Evolutionary conservation across 768 basidiomycete species (phyloP).

Genomic region (Mycena latifolia): DNA sequence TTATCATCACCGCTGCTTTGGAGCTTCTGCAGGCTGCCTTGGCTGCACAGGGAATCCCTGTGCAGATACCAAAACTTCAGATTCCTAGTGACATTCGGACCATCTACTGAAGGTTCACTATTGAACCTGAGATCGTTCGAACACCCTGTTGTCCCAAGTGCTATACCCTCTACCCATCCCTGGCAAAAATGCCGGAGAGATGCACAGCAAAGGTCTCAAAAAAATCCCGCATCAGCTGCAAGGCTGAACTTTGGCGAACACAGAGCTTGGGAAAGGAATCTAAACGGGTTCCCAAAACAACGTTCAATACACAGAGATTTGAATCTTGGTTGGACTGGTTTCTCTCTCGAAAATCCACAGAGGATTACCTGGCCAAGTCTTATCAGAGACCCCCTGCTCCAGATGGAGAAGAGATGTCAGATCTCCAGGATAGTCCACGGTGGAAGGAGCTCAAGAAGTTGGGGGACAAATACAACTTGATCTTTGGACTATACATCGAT

Average conservation of each 20-base stretch:
- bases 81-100: slow-evolving; percentile 16
- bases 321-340: slow-evolving; percentile 10
- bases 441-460: slow-evolving; percentile 17
- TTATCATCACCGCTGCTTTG: slow-evolving; percentile 9
- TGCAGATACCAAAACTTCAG: not conserved
- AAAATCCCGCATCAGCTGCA: slow-evolving; percentile 4
- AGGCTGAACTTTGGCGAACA: slow-evolving; percentile 5
- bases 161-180: slow-evolving; percentile 11
- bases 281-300: slow-evolving; percentile 8
- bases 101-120: not conserved
- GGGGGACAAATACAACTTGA: slow-evolving; percentile 22
- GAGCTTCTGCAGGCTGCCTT: not conserved
- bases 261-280: not conserved
- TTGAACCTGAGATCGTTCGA: slow-evolving; percentile 12
- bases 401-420: not conserved
- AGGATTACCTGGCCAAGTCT: not conserved
- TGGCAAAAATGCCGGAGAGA: slow-evolving; percentile 2
- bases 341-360: slow-evolving; percentile 5
- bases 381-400: not conserved
- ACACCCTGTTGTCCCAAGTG: slow-evolving; percentile 14
- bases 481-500: slow-evolving; percentile 38
- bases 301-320: slow-evolving; percentile 25
- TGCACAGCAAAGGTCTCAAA: slow-evolving; percentile 12
- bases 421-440: slow-evolving; percentile 13
- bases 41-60: slow-evolving; percentile 12